These are phyloP conservation scores for Trichoderma sp. DNA, from an alignment of 2,329 filamentous ascomycete genomes.

Conservation along the genomic window DNA sequence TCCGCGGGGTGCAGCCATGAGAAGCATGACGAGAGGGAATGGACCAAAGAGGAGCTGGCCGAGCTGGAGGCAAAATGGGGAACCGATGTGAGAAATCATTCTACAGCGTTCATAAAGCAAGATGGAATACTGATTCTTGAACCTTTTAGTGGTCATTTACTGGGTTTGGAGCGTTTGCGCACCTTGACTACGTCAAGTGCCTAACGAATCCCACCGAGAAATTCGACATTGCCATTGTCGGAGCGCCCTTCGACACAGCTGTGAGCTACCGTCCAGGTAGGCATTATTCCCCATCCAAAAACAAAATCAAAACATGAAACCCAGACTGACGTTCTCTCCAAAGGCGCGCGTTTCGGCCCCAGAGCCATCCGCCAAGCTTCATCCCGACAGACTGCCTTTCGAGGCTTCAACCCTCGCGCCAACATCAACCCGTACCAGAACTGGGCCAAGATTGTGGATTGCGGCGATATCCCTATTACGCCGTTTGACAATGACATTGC, in stretches of 20 bases:
- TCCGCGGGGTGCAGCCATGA: conserved; percentile 31
- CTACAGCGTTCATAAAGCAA: not conserved
- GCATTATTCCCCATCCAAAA: not conserved
- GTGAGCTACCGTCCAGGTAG: conserved; percentile 65
- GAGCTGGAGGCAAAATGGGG: conserved; percentile 58
- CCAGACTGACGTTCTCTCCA: not conserved
- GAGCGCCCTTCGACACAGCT: conserved; percentile 71
- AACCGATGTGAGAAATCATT: conserved; percentile 45
- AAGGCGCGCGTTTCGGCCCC: conserved; percentile 77
- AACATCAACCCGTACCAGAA: conserved; percentile 79
- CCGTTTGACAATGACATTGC: conserved; percentile 85
- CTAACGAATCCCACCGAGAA: conserved; percentile 60
- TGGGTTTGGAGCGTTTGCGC: conserved; percentile 73
- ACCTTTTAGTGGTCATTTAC: conserved; percentile 50
- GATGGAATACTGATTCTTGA: not conserved
- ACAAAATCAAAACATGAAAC: not conserved
- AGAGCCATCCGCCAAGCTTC: conserved; percentile 83
- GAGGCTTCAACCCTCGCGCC: conserved; percentile 77
- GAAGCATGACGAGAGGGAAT: conserved; percentile 40
- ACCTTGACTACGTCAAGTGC: conserved; percentile 66
- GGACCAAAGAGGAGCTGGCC: conserved; percentile 48
- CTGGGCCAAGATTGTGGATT: conserved; percentile 82
- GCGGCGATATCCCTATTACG: conserved; percentile 83
- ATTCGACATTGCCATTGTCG: conserved; percentile 71
- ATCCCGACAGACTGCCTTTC: conserved; percentile 72